Base-by-base conservation (phyloP, 176 grass and related monocot genomes). In the Cenchrus americanus region DNA sequence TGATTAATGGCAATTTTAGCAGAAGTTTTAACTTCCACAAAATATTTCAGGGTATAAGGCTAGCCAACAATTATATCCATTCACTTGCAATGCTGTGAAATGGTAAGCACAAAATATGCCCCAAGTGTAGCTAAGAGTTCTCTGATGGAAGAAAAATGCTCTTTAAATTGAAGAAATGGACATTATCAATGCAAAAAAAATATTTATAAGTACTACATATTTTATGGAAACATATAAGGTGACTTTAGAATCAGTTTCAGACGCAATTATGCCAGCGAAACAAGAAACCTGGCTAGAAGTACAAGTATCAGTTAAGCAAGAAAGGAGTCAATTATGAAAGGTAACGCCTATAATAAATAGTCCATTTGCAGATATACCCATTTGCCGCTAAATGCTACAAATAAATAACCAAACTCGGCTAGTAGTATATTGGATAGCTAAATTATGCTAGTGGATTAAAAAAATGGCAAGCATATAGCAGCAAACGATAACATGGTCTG, bases 381-480 rank as follows among this genome's bases (percentile, higher is more conserved):
- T 82, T 77, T 77, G 43, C 10, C 26, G 11, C n/a, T 69, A 10
- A 62, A 42, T 22, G 14, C 50, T 59, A 71, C 43, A 77, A 71
- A 63, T 48, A 82, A 80, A n/a, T 30, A 81, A 43, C 14, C 48
- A 75, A 60, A 80, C 58, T 2, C 22, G 43, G 21, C n/a, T 18
- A 37, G 65, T 57, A 22, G 9, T 11, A 59, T 62, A 8, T 1
- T 12, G 44, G 15, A 66, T 30, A 46, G 10, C 34, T 52, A 79
- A 62, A 84, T n/a, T 23, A 30, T 42, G 51, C n/a, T 48, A 73
- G 54, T 77, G 34, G 23, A 7, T 82, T 71, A 40, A 26, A 57
- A 11, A 26, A 17, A 52, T 54, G 48, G 10, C 7, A 52, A 19
- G 58, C 5, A 37, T 47, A 14, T 12, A 76, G 12, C 4, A 15